Base-by-base conservation (phyloP, 2,329 filamentous ascomycete species). In the Pseudogymnoascus sp. region DNA sequence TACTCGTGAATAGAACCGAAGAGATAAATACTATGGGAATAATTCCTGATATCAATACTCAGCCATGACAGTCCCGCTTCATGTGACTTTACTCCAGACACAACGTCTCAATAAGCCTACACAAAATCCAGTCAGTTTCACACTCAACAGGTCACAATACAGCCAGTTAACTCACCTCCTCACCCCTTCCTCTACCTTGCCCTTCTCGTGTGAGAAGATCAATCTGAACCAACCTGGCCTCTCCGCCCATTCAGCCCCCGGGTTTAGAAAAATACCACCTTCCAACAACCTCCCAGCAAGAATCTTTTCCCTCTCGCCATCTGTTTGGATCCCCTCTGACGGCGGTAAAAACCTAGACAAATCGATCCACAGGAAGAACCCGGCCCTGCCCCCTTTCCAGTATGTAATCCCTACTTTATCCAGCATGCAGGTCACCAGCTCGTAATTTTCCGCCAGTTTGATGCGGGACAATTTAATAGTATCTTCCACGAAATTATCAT, bases 351-450 rank as follows among this genome's bases (percentile, higher is more conserved):
- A 79, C 0, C 75, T 75, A 0, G 77, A 77, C 14, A 86, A 68
- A 68, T 85, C 77, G 2, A 83, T 70, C 76, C 79, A 85, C 1
- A 86, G 66, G 68, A 86, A 86, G 68, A 85, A 84, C 0, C 80
- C 83, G 0, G 83, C 83, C 65, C 84, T 85, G n/a, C 75, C 62
- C 1, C 74, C 75, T 1, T 71, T 66, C 1, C 74, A 69, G 67
- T 81, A 83, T 3, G 73, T 67, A 3, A 85, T 77, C 1, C 76
- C 75, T 6, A 79, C 72, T 1, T 73, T 70, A 7, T 71, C 67
- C 14, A 84, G 71, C 4, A 71, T 73, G 0, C 66, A 51, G 0
- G 75, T 78, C 1, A 76, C 74, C 42, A 77, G 76, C 4, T 68
- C 68, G 63, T 82, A 78, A 0, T 76, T 74, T 1, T 74, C 73